phyloP scores from a whole-genome alignment of 1,284 basidiomycete genomes.

The Wallemia hederae region DNA sequence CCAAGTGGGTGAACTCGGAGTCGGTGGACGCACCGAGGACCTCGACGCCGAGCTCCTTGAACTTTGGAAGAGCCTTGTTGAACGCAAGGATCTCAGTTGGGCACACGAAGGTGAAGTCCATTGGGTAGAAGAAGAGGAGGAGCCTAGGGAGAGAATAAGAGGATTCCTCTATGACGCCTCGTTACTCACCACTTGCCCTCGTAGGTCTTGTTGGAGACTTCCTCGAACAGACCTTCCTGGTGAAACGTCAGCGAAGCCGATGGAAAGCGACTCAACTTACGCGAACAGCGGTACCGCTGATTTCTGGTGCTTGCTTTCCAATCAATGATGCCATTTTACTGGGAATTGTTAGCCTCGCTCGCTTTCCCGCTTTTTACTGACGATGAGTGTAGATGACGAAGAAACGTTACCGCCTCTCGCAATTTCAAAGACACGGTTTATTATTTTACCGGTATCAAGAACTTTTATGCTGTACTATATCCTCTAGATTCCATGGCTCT shows the following conservation, averaged over 20 bases:
- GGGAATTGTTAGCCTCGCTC: not conserved
- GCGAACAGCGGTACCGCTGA: not conserved
- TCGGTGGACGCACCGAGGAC: slow-evolving; percentile 57
- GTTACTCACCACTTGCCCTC: slow-evolving; percentile 42
- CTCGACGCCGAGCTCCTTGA: slow-evolving; percentile 37
- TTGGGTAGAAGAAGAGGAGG: slow-evolving; percentile 48
- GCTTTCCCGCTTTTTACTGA: not conserved
- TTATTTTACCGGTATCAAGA: too few species aligned
- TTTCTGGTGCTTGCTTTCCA: not conserved
- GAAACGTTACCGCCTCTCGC: too few species aligned
- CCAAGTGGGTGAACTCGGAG: slow-evolving; percentile 36
- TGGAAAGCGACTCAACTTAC: not conserved
- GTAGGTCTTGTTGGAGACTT: slow-evolving; percentile 39
- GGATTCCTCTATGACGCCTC: not conserved
- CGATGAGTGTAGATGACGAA: not conserved
- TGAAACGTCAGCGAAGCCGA: slow-evolving; percentile 21
- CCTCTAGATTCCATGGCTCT: too few species aligned
- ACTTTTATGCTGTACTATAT: too few species aligned
- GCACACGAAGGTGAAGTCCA: slow-evolving; percentile 46
- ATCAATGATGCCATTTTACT: not conserved
- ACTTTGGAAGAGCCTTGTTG: slow-evolving; percentile 47
- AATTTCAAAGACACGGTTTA: too few species aligned
- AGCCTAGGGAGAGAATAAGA: slow-evolving; percentile 23
- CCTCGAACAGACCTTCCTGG: slow-evolving; percentile 42
- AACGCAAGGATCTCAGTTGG: slow-evolving; percentile 79